Conservation (phyloP, 2,329 filamentous ascomycete genomes). For the Penicillium hordei region DNA sequence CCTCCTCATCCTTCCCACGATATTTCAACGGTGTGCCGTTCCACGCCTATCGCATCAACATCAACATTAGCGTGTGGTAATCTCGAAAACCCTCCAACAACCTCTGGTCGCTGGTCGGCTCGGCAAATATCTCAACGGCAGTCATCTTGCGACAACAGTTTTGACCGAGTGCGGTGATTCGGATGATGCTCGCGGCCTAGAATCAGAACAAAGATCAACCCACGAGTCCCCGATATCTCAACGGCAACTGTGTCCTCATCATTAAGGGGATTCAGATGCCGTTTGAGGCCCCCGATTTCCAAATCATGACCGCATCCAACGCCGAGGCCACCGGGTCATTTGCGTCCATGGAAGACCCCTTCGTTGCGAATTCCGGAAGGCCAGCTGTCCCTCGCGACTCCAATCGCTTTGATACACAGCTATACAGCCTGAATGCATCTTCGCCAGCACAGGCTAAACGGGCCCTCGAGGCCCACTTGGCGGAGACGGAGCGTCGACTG, state of each 20-base stretch:
- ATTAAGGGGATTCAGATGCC: slow-evolving; percentile 22
- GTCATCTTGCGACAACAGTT: slow-evolving; percentile 7
- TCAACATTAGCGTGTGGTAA: slow-evolving; percentile 11
- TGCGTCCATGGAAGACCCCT: slow-evolving; percentile 54
- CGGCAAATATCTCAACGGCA: slow-evolving; percentile 11
- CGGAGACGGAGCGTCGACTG: slow-evolving; percentile 86
- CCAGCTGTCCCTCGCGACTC: slow-evolving; percentile 43
- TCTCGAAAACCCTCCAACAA: slow-evolving; percentile 11
- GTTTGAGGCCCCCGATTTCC: slow-evolving; percentile 13
- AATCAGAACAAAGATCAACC: slow-evolving; percentile 20
- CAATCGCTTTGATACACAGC: slow-evolving; percentile 77
- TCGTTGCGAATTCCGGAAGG: slow-evolving; percentile 52
- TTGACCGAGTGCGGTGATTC: slow-evolving; percentile 18
- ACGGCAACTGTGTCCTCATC: slow-evolving; percentile 26
- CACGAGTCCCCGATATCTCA: slow-evolving; percentile 24
- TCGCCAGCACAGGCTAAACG: slow-evolving; percentile 86
- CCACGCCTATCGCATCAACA: slow-evolving; percentile 12
- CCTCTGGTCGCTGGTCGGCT: slow-evolving; percentile 36
- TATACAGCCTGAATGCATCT: slow-evolving; percentile 75
- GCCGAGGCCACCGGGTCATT: slow-evolving; percentile 19
- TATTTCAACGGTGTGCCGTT: slow-evolving; percentile 14
- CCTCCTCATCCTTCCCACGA: slow-evolving; percentile 12
- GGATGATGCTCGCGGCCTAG: slow-evolving; percentile 34
- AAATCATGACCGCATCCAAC: slow-evolving; percentile 19
- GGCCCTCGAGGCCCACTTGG: slow-evolving; percentile 84